Percentiles rank a stretch among this genome's conserved stretches.
Conservation (phyloP, 352 stramenopile genomes). For the Aphanomyces euteiches region DNA sequence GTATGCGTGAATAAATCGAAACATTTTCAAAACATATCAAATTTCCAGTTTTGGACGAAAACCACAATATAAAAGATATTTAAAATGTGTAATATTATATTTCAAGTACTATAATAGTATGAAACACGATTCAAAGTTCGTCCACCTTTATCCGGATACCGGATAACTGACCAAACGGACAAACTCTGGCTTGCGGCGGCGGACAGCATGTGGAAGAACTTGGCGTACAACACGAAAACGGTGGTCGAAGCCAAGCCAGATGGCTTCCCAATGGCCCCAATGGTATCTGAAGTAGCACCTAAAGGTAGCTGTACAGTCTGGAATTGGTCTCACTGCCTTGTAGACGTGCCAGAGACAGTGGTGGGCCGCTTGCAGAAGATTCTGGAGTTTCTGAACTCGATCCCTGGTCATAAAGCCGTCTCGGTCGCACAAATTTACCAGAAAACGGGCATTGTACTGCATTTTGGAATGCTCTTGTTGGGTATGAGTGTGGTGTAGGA, state of each 20-base stretch:
- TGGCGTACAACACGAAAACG: slow-evolving; percentile 8
- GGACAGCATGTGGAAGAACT: not conserved
- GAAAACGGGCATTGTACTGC: slow-evolving; percentile 75
- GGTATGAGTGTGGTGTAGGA: not conserved
- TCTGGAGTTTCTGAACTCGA: slow-evolving; percentile 76
- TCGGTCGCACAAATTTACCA: slow-evolving; percentile 69
- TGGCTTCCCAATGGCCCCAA: not conserved
- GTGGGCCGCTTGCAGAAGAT: slow-evolving; percentile 55
- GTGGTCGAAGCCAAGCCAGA: not conserved
- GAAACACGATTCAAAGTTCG: too few relatives aligned
- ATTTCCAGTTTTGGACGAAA: too few relatives aligned
- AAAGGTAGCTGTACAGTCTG: not conserved
- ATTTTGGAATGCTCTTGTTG: too few relatives aligned
- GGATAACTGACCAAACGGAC: not conserved
- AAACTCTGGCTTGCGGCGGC: not conserved
- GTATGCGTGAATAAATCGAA: too few relatives aligned
- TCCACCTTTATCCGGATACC: not conserved
- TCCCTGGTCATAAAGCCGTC: slow-evolving; percentile 74
- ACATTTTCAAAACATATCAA: too few relatives aligned
- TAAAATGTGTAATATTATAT: slow-evolving; percentile 1
- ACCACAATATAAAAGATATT: too few relatives aligned
- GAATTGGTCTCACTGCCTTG: not conserved
- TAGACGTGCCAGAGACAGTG: slow-evolving; percentile 20
- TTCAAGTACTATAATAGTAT: not conserved
- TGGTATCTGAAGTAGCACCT: slow-evolving; percentile 2